Percentiles rank a stretch among this genome's conserved stretches.
Conservation (phyloP, 805 yeast genomes). For the Blastobotrys robertii region DNA sequence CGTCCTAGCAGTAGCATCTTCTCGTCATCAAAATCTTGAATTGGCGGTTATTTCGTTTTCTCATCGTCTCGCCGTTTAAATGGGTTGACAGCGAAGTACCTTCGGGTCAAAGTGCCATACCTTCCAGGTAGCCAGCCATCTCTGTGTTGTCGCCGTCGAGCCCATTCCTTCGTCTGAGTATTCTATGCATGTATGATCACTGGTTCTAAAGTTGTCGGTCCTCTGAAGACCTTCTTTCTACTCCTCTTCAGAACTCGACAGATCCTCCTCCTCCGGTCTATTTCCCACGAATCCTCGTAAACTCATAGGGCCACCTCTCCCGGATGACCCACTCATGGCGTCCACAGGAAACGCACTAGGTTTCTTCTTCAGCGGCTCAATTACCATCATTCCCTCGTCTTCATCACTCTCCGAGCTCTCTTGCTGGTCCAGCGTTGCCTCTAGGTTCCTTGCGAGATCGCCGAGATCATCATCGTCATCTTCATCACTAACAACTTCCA, state of each 20-base stretch:
- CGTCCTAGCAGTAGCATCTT: too few relatives aligned
- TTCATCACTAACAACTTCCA: slow-evolving; percentile 12
- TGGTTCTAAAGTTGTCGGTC: neutral
- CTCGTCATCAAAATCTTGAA: too few relatives aligned
- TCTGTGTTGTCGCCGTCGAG: too few relatives aligned
- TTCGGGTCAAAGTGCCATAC: too few relatives aligned
- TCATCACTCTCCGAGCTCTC: slow-evolving; percentile 12
- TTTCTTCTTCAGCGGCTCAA: neutral
- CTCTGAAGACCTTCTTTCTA: neutral
- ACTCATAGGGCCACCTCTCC: slow-evolving; percentile 11
- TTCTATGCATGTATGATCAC: too few relatives aligned
- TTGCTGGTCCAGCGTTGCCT: slow-evolving; percentile 17
- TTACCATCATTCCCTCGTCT: slow-evolving; percentile 8
- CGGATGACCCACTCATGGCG: neutral
- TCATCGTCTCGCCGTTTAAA: too few relatives aligned
- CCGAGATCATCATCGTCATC: slow-evolving; percentile 24
- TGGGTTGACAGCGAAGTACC: too few relatives aligned
- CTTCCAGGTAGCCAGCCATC: too few relatives aligned
- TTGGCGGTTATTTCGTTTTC: too few relatives aligned
- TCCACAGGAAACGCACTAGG: neutral
- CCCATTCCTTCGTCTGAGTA: too few relatives aligned
- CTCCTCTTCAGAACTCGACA: slow-evolving; percentile 18
- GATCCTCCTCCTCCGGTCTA: slow-evolving; percentile 14
- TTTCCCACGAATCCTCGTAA: slow-evolving; percentile 11
- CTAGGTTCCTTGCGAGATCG: slow-evolving; percentile 24